A percentile compares a stretch with the other conserved stretches of the same genome.
These are phyloP conservation scores for Boletus rubescentipes DNA, from an alignment of 768 basidiomycete genomes.

Conservation along the genomic window DNA sequence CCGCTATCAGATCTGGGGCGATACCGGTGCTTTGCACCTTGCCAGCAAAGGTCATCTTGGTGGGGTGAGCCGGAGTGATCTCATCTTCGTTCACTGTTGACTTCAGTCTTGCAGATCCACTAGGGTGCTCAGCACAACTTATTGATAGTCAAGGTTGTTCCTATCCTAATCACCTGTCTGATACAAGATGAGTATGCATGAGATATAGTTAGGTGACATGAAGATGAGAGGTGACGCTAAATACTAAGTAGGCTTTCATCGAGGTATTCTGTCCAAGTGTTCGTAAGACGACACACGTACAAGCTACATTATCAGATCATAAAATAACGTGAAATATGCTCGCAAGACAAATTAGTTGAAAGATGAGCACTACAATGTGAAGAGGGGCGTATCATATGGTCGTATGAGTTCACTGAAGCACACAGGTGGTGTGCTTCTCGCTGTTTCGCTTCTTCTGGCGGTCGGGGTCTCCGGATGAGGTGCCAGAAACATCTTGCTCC, in stretches of 20 bases:
- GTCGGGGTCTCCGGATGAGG: slow-evolving; percentile 13
- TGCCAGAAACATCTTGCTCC: slow-evolving; percentile 11
- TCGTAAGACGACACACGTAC: background rate
- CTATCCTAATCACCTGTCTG: slow-evolving; percentile 3
- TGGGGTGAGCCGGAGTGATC: slow-evolving; percentile 5
- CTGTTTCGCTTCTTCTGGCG: slow-evolving; percentile 29
- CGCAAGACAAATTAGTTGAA: background rate
- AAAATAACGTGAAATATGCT: slow-evolving; percentile 15
- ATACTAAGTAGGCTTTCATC: background rate
- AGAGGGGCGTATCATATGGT: background rate
- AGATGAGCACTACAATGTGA: background rate
- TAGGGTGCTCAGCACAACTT: background rate
- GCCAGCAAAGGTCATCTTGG: slow-evolving; percentile 49
- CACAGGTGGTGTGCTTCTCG: slow-evolving; percentile 27
- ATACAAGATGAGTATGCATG: slow-evolving; percentile 14
- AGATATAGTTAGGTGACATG: background rate
- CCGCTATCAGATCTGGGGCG: slow-evolving; percentile 67
- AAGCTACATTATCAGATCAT: slow-evolving; percentile 20
- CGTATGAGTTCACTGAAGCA: slow-evolving; percentile 23
- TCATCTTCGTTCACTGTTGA: background rate
- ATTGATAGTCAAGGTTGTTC: background rate
- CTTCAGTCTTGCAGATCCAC: background rate
- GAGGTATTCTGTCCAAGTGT: slow-evolving; percentile 12
- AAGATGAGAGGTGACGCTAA: background rate
- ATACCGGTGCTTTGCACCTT: slow-evolving; percentile 63